phyloP scores from a whole-genome alignment of 805 yeast species.

The Peterozyma xylosa region DNA sequence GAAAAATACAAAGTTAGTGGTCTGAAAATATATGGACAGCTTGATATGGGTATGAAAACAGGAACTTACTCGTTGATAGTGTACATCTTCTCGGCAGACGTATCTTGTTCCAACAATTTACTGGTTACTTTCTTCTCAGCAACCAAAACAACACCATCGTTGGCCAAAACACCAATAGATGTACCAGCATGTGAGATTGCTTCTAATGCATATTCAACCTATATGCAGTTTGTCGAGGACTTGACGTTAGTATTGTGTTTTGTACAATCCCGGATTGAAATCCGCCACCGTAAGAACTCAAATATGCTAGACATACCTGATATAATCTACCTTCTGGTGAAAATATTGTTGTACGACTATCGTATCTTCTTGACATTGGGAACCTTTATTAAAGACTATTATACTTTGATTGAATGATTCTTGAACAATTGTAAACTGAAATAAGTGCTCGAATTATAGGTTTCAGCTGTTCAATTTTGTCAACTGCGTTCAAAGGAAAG shows the following conservation, averaged over 20 bases:
- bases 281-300: background rate
- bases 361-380: constrained; percentile 90
- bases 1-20: constrained; percentile 1
- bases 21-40: background rate
- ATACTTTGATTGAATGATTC: too few species aligned
- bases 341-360: constrained; percentile 95
- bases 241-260: background rate
- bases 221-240: background rate
- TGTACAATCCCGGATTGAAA: background rate
- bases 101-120: constrained; percentile 88
- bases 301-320: constrained; percentile 45
- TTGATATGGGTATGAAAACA: background rate
- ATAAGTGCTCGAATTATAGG: too few species aligned
- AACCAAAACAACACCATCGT: constrained; percentile 88
- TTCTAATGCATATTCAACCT: constrained; percentile 93
- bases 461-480: too few species aligned
- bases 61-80: constrained; percentile 54
- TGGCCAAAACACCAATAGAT: constrained; percentile 68
- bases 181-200: constrained; percentile 81
- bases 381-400: too few species aligned
- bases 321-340: constrained; percentile 98
- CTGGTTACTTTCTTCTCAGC: constrained; percentile 95
- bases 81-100: constrained; percentile 88
- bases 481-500: too few species aligned
- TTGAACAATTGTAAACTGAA: too few species aligned